Base-by-base conservation (phyloP, 148 eudicot species). In the Amaranthus hypochondriacus region DNA sequence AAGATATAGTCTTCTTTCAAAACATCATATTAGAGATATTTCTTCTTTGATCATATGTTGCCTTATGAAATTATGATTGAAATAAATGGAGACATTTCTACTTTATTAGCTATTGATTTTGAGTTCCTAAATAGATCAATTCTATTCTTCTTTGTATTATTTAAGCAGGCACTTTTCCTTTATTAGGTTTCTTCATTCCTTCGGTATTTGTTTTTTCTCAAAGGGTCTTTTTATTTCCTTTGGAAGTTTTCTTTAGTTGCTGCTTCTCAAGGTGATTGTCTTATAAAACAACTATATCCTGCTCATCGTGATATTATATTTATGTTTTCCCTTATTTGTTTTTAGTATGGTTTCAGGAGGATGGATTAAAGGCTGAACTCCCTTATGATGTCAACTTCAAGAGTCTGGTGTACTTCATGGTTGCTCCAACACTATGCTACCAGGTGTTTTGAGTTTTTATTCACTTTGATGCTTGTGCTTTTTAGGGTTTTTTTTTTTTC, bases 351-450 rank as follows among this genome's bases (percentile, higher is more conserved):
- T 90, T 50, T 66, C 80, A 93, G 98, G 91, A 78, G 48, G 90
- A 85, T 73, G 76, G 62, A 52, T 77, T 76, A 58, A 73, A 61
- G 67, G 53, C 48, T 73, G 89, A 87, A 73, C 86, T 76, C 53
- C 81, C 87, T 48, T 80, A 86, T 77, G 85, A 89, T 71, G 87
- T 87, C 74, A 86, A 84, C 79, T 86, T 88, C 81, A 86, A 86
- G 75, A 87, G 87, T 79, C 74, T 94, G 82, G 87, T 74, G 53
- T 94, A 94, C 85, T 94, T 94, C 90, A 88, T 94, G 90, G 82
- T 93, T 83, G 98, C 98, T 75, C 98, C 98, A 58, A 93, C 98
- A 6, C 77, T 94, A 56, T 94, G 98, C 81, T 94, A 91, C 83
- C 98, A 94, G 98, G 98, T 94, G 78, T 71, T 49, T 59, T 51